Base-by-base conservation (phyloP, 345 rosid genomes). In the Lumnitzera littorea region DNA sequence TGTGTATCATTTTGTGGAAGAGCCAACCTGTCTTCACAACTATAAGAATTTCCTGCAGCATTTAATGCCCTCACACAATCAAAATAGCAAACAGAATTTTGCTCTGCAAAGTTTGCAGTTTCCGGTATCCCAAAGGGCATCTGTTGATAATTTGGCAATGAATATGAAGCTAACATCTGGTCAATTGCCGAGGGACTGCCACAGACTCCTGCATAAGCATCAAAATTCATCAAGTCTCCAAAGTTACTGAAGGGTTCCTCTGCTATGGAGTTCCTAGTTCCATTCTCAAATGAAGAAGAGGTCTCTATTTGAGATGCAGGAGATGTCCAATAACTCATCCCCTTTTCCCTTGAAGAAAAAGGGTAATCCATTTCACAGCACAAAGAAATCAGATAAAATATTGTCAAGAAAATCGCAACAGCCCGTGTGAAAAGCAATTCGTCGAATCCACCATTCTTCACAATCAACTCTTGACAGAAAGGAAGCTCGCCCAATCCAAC, bases 191-290 rank as follows among this genome's bases (percentile, higher is more conserved):
- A 41, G 41, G 95, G 81, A 61, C 73, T 80, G 68, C 70, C 83
- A 73, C 80, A 84, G 85, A 87, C 83, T 49, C 82, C 92, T 66
- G 80, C 83, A 72, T 74, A 75, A 29, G 74, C 49, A 58, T 91
- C 95, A 4, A 81, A 71, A 79, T 82, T 86, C 84, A 84, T 71
- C 51, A 83, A 70, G 53, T 86, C 90, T 0, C 82, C 62, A 49
- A 83, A 66, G 79, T 68, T 74, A 65, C 58, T 67, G 27, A 75
- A 72, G 14, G 84, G 70, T 54, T 88, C 91, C 50, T 80, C 95
- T 5, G 58, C 58, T 61, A 58, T 24, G 7, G 72, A 70, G 76
- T 63, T 80, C 74, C 69, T 76, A 11, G 70, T 0, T 15, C 60
- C 50, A 36, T 36, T 56, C 55, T 67, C 84, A 1, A 61, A 23